Percentiles rank a stretch among this genome's conserved stretches.
phyloP scores from a whole-genome alignment of 225 moss, liverwort and hornwort species.

The Pseudisothecium myosuroides region DNA sequence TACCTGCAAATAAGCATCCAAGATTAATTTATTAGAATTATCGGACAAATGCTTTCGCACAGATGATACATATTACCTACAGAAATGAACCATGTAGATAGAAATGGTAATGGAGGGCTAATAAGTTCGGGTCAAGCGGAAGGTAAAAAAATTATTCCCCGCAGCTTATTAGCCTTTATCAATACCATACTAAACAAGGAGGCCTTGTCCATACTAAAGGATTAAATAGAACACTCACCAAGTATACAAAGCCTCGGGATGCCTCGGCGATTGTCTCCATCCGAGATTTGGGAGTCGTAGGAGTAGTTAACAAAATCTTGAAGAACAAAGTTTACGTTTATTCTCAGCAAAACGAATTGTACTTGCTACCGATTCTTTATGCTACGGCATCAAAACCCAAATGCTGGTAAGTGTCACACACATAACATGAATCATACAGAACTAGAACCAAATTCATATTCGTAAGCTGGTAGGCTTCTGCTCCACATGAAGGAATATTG shows the following conservation, averaged over 20 bases:
- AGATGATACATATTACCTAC: not conserved
- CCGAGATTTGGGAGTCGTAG: conserved; percentile 58
- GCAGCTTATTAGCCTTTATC: not conserved
- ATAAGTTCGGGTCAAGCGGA: not conserved
- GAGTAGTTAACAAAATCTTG: conserved; percentile 60
- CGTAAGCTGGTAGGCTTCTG: not conserved
- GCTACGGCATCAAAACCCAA: not conserved
- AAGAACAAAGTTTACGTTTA: not conserved
- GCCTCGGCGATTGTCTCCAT: conserved; percentile 53
- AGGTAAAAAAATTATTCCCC: not conserved
- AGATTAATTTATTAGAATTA: not conserved
- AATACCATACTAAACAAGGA: not conserved
- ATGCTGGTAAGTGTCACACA: not conserved
- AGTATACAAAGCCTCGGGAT: conserved; percentile 72
- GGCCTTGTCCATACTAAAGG: not conserved
- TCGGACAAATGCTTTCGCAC: not conserved
- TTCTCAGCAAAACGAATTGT: not conserved
- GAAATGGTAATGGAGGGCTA: not conserved
- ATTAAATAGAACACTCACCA: conserved; percentile 32
- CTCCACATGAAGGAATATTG: not conserved
- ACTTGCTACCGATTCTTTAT: not conserved
- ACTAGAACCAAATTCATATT: not conserved
- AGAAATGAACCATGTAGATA: not conserved
- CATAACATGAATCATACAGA: not conserved
- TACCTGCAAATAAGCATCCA: conserved; percentile 31